phyloP scores from a whole-genome alignment of 1,139 yeast species.

The Scheffersomyces lignicola region DNA sequence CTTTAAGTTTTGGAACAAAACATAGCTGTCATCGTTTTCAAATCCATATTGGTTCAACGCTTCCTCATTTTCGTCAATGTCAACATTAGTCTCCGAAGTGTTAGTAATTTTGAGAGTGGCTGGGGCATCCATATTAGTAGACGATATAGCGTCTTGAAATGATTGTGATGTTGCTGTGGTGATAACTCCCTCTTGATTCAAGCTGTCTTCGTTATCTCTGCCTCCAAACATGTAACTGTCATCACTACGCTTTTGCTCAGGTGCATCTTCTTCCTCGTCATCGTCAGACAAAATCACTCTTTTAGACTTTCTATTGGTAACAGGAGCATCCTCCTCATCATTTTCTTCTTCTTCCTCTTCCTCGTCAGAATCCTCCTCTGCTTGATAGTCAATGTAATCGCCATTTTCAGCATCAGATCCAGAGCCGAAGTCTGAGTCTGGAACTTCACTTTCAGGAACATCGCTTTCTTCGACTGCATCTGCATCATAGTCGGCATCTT shows the following conservation, averaged over 20 bases:
- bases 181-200: slow-evolving; percentile 4
- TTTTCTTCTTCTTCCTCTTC: slow-evolving; percentile 17
- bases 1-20: slow-evolving; percentile 32
- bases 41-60: slow-evolving; percentile 1
- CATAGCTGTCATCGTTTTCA: slow-evolving; percentile 8
- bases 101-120: too few species aligned
- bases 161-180: slow-evolving; percentile 1
- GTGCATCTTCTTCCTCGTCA: slow-evolving; percentile 16
- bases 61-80: neutral
- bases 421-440: slow-evolving; percentile 18
- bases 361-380: slow-evolving; percentile 17
- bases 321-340: slow-evolving; percentile 20
- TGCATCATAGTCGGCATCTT: slow-evolving; percentile 18
- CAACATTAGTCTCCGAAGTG: too few species aligned
- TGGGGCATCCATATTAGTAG: too few species aligned
- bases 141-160: too few species aligned
- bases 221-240: slow-evolving; percentile 42
- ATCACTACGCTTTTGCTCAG: slow-evolving; percentile 23
- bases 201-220: slow-evolving; percentile 7
- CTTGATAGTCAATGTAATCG: slow-evolving; percentile 11
- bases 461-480: slow-evolving; percentile 25
- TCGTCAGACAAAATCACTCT: slow-evolving; percentile 13
- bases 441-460: slow-evolving; percentile 15
- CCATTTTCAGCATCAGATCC: slow-evolving; percentile 6
- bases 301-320: slow-evolving; percentile 5